phyloP scores from a whole-genome alignment of 2,329 filamentous ascomycete species.

The Arachnomyces sp. region DNA sequence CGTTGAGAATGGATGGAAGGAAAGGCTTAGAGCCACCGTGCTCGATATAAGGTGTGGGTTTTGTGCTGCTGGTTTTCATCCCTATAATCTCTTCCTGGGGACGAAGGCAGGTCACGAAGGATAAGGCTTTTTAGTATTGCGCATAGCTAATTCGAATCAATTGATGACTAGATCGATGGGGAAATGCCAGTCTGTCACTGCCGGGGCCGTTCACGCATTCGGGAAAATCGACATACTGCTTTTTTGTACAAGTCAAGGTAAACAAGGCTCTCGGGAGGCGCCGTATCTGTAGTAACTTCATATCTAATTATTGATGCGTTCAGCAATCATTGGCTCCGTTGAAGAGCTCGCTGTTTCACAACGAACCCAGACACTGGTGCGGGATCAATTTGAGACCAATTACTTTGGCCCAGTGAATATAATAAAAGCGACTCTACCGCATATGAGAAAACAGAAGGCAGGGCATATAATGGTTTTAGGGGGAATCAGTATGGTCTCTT shows the following conservation, averaged over 20 bases:
- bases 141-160: not conserved
- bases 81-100: not conserved
- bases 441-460: constrained; percentile 69
- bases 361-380: constrained; percentile 68
- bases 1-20: constrained; percentile 69
- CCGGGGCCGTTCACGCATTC: constrained; percentile 77
- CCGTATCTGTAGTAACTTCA: not conserved
- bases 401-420: constrained; percentile 96
- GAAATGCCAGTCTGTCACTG: constrained; percentile 77
- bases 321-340: constrained; percentile 79
- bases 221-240: constrained; percentile 83
- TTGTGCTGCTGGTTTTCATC: not conserved
- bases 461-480: constrained; percentile 88
- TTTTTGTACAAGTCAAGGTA: constrained; percentile 82
- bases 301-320: constrained; percentile 6
- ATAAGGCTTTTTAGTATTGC: not conserved
- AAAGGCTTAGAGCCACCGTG: constrained; percentile 60
- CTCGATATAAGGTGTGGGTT: constrained; percentile 47
- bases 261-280: constrained; percentile 7
- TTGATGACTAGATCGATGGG: constrained; percentile 43
- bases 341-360: constrained; percentile 75
- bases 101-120: not conserved
- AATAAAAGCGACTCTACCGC: constrained; percentile 78
- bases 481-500: constrained; percentile 56
- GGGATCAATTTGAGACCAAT: constrained; percentile 87